These are phyloP conservation scores for Penicillium sp. DNA, from an alignment of 2,329 filamentous ascomycete species.

Conservation along the genomic window DNA sequence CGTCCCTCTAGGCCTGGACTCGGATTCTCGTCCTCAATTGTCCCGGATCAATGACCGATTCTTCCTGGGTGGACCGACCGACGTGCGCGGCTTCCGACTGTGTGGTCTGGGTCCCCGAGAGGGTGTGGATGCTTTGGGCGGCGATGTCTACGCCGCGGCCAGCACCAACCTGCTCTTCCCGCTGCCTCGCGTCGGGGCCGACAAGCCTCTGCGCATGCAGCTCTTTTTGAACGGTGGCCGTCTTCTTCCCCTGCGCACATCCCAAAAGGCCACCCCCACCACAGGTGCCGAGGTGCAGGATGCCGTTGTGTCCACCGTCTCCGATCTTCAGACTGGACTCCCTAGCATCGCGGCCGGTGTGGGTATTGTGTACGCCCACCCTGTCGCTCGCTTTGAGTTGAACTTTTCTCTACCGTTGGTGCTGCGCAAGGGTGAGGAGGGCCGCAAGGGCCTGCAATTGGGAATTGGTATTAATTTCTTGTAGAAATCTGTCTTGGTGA, in stretches of 20 bases:
- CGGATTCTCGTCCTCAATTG: conserved; percentile 50
- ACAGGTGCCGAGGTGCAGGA: conserved; percentile 42
- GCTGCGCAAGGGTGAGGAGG: conserved; percentile 74
- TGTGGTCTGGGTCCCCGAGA: conserved; percentile 86
- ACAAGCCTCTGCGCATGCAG: conserved; percentile 80
- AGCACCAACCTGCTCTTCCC: conserved; percentile 82
- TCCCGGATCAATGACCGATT: conserved; percentile 93
- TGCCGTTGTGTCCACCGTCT: conserved; percentile 53
- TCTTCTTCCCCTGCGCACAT: conserved; percentile 66
- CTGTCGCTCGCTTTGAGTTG: conserved; percentile 85
- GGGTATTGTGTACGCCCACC: conserved; percentile 90
- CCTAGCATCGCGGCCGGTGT: conserved; percentile 83
- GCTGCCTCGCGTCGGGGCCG: conserved; percentile 71
- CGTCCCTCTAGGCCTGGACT: conserved; percentile 68
- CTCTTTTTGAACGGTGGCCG: conserved; percentile 87
- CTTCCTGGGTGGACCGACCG: conserved; percentile 86
- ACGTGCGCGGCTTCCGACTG: conserved; percentile 87
- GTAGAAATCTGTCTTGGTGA: conserved; percentile 44
- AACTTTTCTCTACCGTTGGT: conserved; percentile 90
- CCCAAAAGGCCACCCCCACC: conserved; percentile 43
- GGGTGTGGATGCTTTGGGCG: conserved; percentile 76
- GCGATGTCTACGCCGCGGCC: conserved; percentile 85
- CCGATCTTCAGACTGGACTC: conserved; percentile 65
- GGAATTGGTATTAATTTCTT: conserved; percentile 96
- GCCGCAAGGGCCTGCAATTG: conserved; percentile 84